A percentile compares a stretch with the other conserved stretches of the same genome.
Evolutionary conservation across 306 rosid species (phyloP).

Genomic region (Vachellia collinsii): DNA sequence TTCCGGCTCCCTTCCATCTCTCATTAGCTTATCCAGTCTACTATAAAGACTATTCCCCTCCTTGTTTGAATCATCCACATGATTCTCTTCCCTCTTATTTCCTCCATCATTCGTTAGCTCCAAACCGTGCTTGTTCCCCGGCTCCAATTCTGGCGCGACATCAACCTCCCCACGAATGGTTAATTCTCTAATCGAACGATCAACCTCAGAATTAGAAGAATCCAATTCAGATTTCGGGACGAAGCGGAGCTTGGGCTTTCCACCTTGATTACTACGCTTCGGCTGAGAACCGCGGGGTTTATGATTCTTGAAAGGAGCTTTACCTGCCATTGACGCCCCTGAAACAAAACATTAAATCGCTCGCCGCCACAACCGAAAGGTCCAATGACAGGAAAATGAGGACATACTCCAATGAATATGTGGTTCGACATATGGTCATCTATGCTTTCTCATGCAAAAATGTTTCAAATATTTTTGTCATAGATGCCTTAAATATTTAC

Average conservation of each 20-base stretch:
- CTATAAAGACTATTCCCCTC: conserved; percentile 38
- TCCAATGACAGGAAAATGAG: too few species aligned
- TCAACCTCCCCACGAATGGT: conserved; percentile 1
- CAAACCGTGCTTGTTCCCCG: conserved; percentile 14
- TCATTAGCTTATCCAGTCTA: conserved; percentile 53
- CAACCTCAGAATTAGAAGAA: conserved; percentile 34
- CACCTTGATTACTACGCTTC: conserved; percentile 36
- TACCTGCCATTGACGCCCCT: neutral
- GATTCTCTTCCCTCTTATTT: neutral
- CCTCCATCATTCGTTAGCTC: conserved; percentile 9
- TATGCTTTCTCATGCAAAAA: too few species aligned
- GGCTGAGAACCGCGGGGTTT: neutral
- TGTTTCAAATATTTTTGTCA: too few species aligned
- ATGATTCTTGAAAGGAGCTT: neutral
- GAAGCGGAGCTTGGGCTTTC: conserved; percentile 35
- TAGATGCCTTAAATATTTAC: too few species aligned
- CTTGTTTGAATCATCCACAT: conserved; percentile 35
- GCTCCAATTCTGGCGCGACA: conserved; percentile 12
- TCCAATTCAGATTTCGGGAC: conserved; percentile 44
- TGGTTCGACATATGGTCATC: neutral
- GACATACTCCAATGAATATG: too few species aligned
- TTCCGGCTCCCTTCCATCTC: conserved; percentile 45
- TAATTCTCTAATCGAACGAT: conserved; percentile 3
- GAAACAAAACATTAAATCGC: neutral
- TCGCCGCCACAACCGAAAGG: neutral